A percentile compares a stretch with the other conserved stretches of the same genome.
Conservation (phyloP, 2,329 filamentous ascomycete genomes). For the Ophiocordyceps polyrhachis-furcata region DNA sequence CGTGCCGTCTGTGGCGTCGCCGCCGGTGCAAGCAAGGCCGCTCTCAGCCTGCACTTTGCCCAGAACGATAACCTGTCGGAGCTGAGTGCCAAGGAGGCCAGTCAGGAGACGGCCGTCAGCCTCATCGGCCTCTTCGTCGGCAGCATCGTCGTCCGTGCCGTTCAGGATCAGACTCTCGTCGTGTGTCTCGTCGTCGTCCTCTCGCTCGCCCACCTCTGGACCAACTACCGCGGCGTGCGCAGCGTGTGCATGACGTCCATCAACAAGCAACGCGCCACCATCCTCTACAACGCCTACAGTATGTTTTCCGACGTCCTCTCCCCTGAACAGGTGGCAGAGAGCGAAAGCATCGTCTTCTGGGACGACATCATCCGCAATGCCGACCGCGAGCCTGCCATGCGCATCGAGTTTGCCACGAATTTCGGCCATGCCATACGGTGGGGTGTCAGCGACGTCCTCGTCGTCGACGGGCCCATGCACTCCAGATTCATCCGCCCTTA, state of each 20-base stretch:
- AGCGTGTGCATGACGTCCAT: slow-evolving; percentile 68
- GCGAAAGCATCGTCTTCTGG: slow-evolving; percentile 43
- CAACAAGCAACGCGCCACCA: slow-evolving; percentile 70
- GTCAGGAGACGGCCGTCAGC: slow-evolving; percentile 85
- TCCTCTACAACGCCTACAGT: slow-evolving; percentile 48
- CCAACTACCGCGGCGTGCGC: slow-evolving; percentile 73
- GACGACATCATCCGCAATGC: slow-evolving; percentile 12
- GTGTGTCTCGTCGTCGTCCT: slow-evolving; percentile 56
- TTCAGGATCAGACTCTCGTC: slow-evolving; percentile 53
- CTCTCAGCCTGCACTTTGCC: slow-evolving; percentile 82
- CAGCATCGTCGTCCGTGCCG: slow-evolving; percentile 58
- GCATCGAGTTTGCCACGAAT: slow-evolving; percentile 22
- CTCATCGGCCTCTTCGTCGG: slow-evolving; percentile 74
- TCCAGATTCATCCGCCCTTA: slow-evolving; percentile 13
- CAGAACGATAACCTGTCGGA: slow-evolving; percentile 74
- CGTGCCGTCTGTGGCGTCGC: slow-evolving; percentile 68
- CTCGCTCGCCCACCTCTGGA: slow-evolving; percentile 57
- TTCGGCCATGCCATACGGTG: slow-evolving; percentile 19
- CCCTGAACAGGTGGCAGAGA: slow-evolving; percentile 45
- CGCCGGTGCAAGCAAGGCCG: slow-evolving; percentile 77
- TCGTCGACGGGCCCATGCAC: slow-evolving; percentile 12
- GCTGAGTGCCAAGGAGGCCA: slow-evolving; percentile 86
- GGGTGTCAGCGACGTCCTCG: slow-evolving; percentile 6
- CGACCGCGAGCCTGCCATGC: slow-evolving; percentile 9
- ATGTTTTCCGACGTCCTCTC: slow-evolving; percentile 31